Evolutionary conservation across 2,329 filamentous ascomycete genomes (phyloP).

Genomic region (Cladophialophora yegresii): DNA sequence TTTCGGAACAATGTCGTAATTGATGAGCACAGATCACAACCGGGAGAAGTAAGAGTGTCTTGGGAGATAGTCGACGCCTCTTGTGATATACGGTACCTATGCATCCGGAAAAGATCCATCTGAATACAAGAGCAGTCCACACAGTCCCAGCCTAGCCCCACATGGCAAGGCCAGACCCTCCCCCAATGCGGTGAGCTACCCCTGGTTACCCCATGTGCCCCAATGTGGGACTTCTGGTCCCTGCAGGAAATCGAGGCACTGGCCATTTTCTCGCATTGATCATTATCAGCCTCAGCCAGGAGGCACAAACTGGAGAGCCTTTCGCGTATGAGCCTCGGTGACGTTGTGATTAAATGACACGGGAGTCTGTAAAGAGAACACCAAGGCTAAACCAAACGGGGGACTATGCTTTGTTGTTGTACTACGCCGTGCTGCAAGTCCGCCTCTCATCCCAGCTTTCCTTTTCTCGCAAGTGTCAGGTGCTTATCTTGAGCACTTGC

Average conservation of each 20-base stretch:
- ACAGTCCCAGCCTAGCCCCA: not conserved
- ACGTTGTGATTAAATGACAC: too few species aligned
- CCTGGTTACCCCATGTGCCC: not conserved
- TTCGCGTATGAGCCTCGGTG: too few species aligned
- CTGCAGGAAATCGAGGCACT: too few species aligned
- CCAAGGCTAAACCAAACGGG: too few species aligned
- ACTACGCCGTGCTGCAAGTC: too few species aligned
- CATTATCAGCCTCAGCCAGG: too few species aligned
- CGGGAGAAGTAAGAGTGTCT: not conserved
- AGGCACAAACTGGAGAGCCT: too few species aligned
- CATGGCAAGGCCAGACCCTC: not conserved
- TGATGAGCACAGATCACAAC: not conserved
- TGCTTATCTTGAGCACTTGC: not conserved
- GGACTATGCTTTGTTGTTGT: too few species aligned
- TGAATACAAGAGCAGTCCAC: not conserved
- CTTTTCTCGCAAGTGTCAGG: too few species aligned
- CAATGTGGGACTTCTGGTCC: not conserved
- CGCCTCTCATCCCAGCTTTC: too few species aligned
- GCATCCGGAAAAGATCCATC: slow-evolving; percentile 5
- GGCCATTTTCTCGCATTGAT: not conserved
- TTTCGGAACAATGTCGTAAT: not conserved
- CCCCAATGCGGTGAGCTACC: not conserved
- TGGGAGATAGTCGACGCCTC: not conserved
- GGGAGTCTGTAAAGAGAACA: too few species aligned
- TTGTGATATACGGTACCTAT: not conserved